Base-by-base conservation (phyloP, 1,284 basidiomycete species). In the Polyporus tsugae region DNA sequence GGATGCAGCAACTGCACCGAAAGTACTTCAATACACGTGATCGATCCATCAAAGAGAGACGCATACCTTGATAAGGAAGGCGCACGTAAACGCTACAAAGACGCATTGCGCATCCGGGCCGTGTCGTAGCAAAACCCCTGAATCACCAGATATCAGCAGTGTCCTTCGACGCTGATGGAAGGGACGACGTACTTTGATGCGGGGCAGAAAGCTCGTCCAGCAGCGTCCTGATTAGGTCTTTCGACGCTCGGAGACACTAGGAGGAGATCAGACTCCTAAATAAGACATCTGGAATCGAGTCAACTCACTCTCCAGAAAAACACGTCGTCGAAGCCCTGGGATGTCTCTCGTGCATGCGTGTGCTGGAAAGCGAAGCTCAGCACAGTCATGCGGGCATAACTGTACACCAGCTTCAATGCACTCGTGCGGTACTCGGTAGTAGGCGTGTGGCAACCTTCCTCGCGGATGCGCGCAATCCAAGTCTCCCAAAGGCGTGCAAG, bases 101-200 rank as follows among this genome's bases (percentile, higher is more conserved):
- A 96, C 89, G 69, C 90, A 91, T 73, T 95, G 93, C 1, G 91
- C 89, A 76, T 95, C 93, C 1, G 94, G 92, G 0, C 92, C 93
- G 75, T 95, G 92, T 4, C 91, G 85, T 64, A 93, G 83, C 73
- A 87, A 89, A 39, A 85, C 81, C 68, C 85, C 88, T 89, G 70
- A 6, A 17, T 35, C 6, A 68, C 1, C 0, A 42, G 52, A 42
- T 61, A 65, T 55, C 5, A 68, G 67, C 9, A 63, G 7, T 70
- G 62, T 63, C 58, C n/a, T 9, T 22, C 36, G 3, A 41, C 6
- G 61, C 41, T 15, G 3, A 42, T 46, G 15, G 65, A 29, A 58
- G 46, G 58, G 44, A 39, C 29, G 2, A 82, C 86, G 55, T 64
- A 91, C 89, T 82, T 76, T 87, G 86, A 58, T 82, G 83, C 29